Evolutionary conservation across 1,139 yeast species (phyloP).

Genomic region (Suhomyces bribrorum): DNA sequence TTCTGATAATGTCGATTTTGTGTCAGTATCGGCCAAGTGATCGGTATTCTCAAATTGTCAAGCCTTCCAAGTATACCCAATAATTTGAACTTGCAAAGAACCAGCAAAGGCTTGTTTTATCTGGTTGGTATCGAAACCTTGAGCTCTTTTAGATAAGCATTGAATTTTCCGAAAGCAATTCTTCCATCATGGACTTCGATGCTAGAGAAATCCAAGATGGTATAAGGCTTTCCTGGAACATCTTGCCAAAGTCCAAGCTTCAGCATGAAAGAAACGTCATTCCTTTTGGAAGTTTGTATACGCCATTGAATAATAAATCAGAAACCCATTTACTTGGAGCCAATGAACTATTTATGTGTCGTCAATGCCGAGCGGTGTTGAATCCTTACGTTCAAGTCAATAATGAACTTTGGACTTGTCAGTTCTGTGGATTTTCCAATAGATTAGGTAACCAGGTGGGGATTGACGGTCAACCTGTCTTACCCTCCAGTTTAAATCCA

Average conservation of each 20-base stretch:
- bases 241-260: slow-evolving; percentile 62
- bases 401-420: slow-evolving; percentile 62
- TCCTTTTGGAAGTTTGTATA: slow-evolving; percentile 65
- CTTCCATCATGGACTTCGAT: slow-evolving; percentile 83
- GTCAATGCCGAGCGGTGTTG: slow-evolving; percentile 59
- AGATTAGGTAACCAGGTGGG: slow-evolving; percentile 28
- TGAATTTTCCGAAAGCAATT: too few relatives aligned
- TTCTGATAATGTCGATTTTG: neutral
- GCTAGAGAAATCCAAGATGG: slow-evolving; percentile 87
- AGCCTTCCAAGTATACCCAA: too few relatives aligned
- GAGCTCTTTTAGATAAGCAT: too few relatives aligned
- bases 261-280: slow-evolving; percentile 60
- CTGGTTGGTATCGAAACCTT: too few relatives aligned
- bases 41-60: neutral
- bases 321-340: slow-evolving; percentile 37
- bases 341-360: slow-evolving; percentile 43
- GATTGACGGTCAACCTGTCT: slow-evolving; percentile 16
- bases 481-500: slow-evolving; percentile 40
- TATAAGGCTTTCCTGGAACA: slow-evolving; percentile 87
- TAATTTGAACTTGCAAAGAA: neutral
- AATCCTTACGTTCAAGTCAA: slow-evolving; percentile 53
- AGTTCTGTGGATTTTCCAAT: slow-evolving; percentile 59
- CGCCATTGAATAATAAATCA: slow-evolving; percentile 61
- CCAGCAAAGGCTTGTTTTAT: too few relatives aligned
- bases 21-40: neutral